Base-by-base conservation (phyloP, 345 rosid genomes). In the Eutrema yunnanense region DNA sequence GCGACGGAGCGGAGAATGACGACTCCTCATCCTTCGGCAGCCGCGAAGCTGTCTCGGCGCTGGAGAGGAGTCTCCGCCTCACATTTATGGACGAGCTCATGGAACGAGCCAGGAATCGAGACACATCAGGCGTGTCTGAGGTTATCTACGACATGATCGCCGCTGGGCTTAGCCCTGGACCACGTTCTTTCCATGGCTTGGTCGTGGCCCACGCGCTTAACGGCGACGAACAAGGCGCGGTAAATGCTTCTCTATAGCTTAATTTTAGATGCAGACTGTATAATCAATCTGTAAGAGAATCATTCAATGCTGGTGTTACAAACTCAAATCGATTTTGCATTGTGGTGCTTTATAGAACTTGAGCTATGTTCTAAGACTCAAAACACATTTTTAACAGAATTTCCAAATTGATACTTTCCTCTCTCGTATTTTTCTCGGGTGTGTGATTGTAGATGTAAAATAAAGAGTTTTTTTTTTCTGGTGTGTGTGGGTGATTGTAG, bases 101-200 rank as follows among this genome's bases (percentile, higher is more conserved):
- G 97, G 83, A 72, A 30, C 86, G 88, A 56, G 91, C 98, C 0
- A 80, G 97, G 84, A 86, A 81, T 67, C 82, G 91, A 2, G 94
- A 93, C 44, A 13, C 85, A 1, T 49, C 65, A 19, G 94, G 89
- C 10, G 98, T 88, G 6, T 83, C 88, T 2, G 90, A 88, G 11
- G 91, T 91, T 79, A 88, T 94, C 53, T 89, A 87, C 48, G 98
- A 94, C 80, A 94, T 94, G 98, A 74, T 94, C 62, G 97, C 98
- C 9, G 97, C 97, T 48, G 98, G 98, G 9, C 83, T 94, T 47
- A 78, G 62, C 75, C 97, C 98, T 26, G 97, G 98, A 27, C 97
- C 97, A 10, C 87, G 97, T 73, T 89, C 98, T 26, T 94, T 86
- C 69, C 98, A 94, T 71, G 98, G 98, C 12, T 87, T 94, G 16